Evolutionary conservation across 1,284 basidiomycete species (phyloP).

Genomic region (Kalmanozyma brasiliensis): DNA sequence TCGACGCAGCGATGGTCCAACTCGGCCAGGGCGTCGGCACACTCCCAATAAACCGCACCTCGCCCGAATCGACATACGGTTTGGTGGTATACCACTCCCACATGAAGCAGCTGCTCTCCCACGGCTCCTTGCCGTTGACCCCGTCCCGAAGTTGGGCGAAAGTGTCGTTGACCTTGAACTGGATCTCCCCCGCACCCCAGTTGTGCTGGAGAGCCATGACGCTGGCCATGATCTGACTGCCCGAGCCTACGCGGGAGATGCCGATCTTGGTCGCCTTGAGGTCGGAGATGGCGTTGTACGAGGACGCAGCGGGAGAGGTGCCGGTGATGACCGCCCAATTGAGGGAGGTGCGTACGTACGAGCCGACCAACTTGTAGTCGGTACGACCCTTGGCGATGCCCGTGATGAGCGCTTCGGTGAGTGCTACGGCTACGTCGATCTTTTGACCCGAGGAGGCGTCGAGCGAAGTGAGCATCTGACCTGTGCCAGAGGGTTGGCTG

Average conservation of each 20-base stretch:
- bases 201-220: conserved; percentile 84
- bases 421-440: conserved; percentile 74
- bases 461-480: conserved; percentile 64
- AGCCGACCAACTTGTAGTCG: conserved; percentile 90
- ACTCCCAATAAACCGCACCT: conserved; percentile 82
- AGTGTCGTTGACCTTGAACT: conserved; percentile 65
- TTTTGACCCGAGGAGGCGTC: conserved; percentile 49
- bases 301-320: conserved; percentile 70
- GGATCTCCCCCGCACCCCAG: conserved; percentile 46
- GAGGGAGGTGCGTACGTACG: conserved; percentile 76
- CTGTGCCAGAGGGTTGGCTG: conserved; percentile 60
- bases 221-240: conserved; percentile 92
- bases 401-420: conserved; percentile 92
- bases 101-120: conserved; percentile 69
- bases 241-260: conserved; percentile 87
- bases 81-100: conserved; percentile 92
- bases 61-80: conserved; percentile 83
- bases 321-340: conserved; percentile 84
- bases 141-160: conserved; percentile 80
- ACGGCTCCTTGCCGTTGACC: conserved; percentile 74
- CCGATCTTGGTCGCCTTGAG: conserved; percentile 85
- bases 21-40: conserved; percentile 96
- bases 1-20: conserved; percentile 73
- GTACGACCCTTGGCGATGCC: conserved; percentile 84
- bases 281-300: conserved; percentile 79